These are phyloP conservation scores for Pythium chondricola DNA, from an alignment of 352 stramenopile genomes.

Conservation along the genomic window DNA sequence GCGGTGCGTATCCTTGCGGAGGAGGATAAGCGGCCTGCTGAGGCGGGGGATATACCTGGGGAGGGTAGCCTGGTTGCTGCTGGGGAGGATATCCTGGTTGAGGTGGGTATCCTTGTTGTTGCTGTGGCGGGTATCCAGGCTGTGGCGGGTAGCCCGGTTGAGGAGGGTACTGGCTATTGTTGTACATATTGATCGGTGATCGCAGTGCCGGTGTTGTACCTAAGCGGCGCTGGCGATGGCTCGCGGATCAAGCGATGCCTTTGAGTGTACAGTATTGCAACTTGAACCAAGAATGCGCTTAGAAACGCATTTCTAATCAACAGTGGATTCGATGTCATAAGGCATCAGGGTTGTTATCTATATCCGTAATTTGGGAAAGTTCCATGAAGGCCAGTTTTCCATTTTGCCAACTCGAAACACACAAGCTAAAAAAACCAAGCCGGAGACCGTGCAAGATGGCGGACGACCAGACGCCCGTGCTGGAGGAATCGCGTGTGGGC, in stretches of 20 bases:
- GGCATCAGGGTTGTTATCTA: too few relatives aligned
- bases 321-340: not conserved
- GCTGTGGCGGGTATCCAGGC: slow-evolving; percentile 12
- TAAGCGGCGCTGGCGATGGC: not conserved
- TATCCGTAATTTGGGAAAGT: too few relatives aligned
- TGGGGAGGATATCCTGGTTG: slow-evolving; percentile 4
- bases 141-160: not conserved
- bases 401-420: not conserved
- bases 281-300: too few relatives aligned
- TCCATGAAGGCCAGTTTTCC: too few relatives aligned
- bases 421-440: not conserved
- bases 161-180: slow-evolving; percentile 17
- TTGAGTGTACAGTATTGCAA: too few relatives aligned
- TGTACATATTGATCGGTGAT: slow-evolving; percentile 10
- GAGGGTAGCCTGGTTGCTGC: slow-evolving; percentile 21
- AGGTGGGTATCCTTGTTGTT: slow-evolving; percentile 17
- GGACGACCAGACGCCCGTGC: slow-evolving; percentile 23
- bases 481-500: slow-evolving; percentile 11
- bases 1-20: slow-evolving; percentile 23
- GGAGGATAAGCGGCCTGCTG: slow-evolving; percentile 33
- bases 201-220: not conserved
- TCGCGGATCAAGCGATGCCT: too few relatives aligned
- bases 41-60: slow-evolving; percentile 22
- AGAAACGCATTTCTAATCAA: slow-evolving; percentile 2
- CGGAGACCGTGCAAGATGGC: slow-evolving; percentile 10